Conservation (phyloP, 345 rosid genomes). For the Gossypium ekmanianum region DNA sequence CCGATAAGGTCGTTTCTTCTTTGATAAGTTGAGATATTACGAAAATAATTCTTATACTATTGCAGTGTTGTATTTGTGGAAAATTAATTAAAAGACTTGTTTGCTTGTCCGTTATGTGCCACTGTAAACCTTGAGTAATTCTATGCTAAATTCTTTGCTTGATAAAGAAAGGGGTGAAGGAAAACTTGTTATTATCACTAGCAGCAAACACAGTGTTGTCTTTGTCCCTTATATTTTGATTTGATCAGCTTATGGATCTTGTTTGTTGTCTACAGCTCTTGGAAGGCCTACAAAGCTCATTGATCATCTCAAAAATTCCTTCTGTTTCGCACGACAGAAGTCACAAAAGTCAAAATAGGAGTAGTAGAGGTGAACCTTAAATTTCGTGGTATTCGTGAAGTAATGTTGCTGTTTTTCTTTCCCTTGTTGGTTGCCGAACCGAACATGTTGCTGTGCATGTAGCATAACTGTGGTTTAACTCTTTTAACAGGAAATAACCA, state of each 20-base stretch:
- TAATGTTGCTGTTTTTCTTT: not conserved
- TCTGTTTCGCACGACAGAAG: slow-evolving; percentile 60
- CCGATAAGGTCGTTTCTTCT: not conserved
- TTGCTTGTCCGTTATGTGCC: not conserved
- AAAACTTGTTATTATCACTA: not conserved
- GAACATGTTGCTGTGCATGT: not conserved
- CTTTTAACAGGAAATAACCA: slow-evolving; percentile 51
- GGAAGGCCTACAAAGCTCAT: slow-evolving; percentile 93
- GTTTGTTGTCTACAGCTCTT: slow-evolving; percentile 47
- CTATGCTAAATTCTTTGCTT: not conserved
- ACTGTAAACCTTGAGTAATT: not conserved
- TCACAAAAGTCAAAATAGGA: slow-evolving; percentile 48
- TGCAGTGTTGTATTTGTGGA: no score
- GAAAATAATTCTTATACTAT: not conserved
- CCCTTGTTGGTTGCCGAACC: not conserved
- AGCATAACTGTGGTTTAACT: slow-evolving; percentile 16
- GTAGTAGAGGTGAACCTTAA: slow-evolving; percentile 37
- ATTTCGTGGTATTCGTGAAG: not conserved
- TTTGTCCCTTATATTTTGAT: not conserved
- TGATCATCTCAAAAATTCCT: slow-evolving; percentile 75
- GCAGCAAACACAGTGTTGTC: no score
- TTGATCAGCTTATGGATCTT: not conserved
- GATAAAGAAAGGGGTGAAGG: not conserved
- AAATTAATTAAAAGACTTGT: no score
- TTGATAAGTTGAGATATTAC: not conserved